Evolutionary conservation across 2,329 filamentous ascomycete species (phyloP).

Genomic region (Penicillium sp.): DNA sequence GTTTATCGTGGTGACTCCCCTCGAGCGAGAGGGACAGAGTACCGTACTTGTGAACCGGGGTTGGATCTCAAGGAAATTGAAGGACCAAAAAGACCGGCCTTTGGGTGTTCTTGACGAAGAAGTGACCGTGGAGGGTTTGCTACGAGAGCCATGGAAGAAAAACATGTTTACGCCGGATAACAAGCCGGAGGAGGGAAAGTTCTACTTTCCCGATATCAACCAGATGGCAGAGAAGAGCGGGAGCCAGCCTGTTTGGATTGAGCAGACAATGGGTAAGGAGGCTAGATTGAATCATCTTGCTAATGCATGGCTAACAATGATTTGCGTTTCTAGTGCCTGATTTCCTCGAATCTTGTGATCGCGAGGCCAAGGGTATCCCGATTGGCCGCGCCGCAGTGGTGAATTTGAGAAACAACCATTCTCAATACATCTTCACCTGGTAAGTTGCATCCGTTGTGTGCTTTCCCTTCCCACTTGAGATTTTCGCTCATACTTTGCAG

Average conservation of each 20-base stretch:
- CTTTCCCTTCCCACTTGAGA: not conserved
- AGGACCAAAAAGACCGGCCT: conserved; percentile 53
- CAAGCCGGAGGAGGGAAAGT: conserved; percentile 69
- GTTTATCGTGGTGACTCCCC: conserved; percentile 80
- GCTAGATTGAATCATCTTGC: conserved; percentile 1
- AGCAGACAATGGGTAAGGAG: conserved; percentile 77
- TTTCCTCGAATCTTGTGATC: conserved; percentile 64
- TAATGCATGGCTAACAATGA: conserved; percentile 12
- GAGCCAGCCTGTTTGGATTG: conserved; percentile 85
- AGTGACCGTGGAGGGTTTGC: conserved; percentile 70
- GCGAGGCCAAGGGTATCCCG: conserved; percentile 72
- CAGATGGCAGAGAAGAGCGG: conserved; percentile 80
- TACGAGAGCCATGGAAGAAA: conserved; percentile 88
- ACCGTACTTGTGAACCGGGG: conserved; percentile 82
- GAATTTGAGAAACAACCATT: conserved; percentile 89
- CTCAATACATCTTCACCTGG: conserved; percentile 99
- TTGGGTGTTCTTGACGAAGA: conserved; percentile 60
- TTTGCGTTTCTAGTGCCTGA: conserved; percentile 56
- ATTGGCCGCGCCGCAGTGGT: conserved; percentile 83
- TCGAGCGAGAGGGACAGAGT: conserved; percentile 56
- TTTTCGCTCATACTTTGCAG: conserved; percentile 42
- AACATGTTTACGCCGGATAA: conserved; percentile 97
- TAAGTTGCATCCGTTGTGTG: conserved; percentile 42
- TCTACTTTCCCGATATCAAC: conserved; percentile 87
- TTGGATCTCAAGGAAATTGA: conserved; percentile 75